Evolutionary conservation across 345 rosid genomes (phyloP), one percentile per base, ranked within the genome.

Genomic region (Moringa oleifera): DNA sequence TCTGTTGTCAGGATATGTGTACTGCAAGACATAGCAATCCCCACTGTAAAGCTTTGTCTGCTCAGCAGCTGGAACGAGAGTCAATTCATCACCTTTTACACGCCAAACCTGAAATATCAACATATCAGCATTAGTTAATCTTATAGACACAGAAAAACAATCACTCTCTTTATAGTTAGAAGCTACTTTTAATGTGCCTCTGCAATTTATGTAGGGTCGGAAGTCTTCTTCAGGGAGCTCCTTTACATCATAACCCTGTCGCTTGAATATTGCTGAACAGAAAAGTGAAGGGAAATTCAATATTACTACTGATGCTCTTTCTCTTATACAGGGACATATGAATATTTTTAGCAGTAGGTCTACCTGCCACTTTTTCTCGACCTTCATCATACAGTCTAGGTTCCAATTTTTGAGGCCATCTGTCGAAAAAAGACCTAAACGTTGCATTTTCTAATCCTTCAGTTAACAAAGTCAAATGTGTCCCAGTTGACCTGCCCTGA

Each of bases 351-450:
- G 55, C 59, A 51, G 45, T 9, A 64, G 37, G 51, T 61, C 55
- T 71, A 91, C 97, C 97, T 81, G 96, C 96, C 66, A 91, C 81
- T 91, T 91, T 91, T 72, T 75, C 96, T 69, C 96, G 84, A 53
- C 97, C 93, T 67, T 91, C 97, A 59, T 76, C 86, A 72, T 83
- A 86, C 57, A 88, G 79, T 68, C 71, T 84, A 41, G 81, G 66
- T 54, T 91, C 88, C 7, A 28, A 67, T 18, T 66, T 78, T 61
- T 79, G 80, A 55, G 96, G 93, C 97, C 97, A 91, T 62, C 73
- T 74, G 31, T 72, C 64, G 61, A 91, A 91, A 67, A 78, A 66
- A 56, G 90, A 91, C 71, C 70, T 81, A 68, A 91, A 91, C 37
- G 58, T 57, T 19, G 81, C 72, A 63, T 88, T 86, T 71, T 91